Evolutionary conservation across 805 yeast species (phyloP), one percentile per base, ranked within the genome.

Genomic region (Dipodascus albidus): DNA sequence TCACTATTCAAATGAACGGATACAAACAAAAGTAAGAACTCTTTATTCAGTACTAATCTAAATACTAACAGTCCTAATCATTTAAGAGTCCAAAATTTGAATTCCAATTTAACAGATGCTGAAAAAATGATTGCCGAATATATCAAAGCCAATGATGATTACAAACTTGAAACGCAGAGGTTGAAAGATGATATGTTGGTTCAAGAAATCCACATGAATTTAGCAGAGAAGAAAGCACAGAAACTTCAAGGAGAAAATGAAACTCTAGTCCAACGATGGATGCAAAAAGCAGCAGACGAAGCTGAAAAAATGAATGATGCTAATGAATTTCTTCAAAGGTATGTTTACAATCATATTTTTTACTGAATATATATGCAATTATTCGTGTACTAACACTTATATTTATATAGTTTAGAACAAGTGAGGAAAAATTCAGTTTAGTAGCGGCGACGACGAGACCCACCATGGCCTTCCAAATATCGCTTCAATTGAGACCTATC

Each of bases 221-320:
- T 73, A 62, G 63, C 84, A 81, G 49, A 47, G n/a, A 47, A 47
- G 27, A 66, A 64, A 49, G 65, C 75, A 4, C 61, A 59, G 1
- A 62, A 66, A 23, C 60, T 82, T 23, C 70, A 67, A 52, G 58
- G 56, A 15, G 87, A 83, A 55, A 79, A 81, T 59, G 70, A 74
- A 3, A 67, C 68, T 8, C 65, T 82, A 52, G 75, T 82, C 3
- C 64, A 70, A n/a, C 64, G 87, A 49, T 81, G 85, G 85, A 70
- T 82, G 67, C 73, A 70, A 3, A 77, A 76, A 57, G 82, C 74
- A 3, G 75, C 75, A 38, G 61, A 64, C n/a, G 86, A 82, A 57
- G 87, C 82, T 1, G 85, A 82, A 51, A 70, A 66, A 54, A 66
- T 80, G 67, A 82, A 82, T 59, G 78, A 75, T 31, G 75, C 72